phyloP scores from a whole-genome alignment of 1,284 basidiomycete species.

The Trichosporon coremiiforme region DNA sequence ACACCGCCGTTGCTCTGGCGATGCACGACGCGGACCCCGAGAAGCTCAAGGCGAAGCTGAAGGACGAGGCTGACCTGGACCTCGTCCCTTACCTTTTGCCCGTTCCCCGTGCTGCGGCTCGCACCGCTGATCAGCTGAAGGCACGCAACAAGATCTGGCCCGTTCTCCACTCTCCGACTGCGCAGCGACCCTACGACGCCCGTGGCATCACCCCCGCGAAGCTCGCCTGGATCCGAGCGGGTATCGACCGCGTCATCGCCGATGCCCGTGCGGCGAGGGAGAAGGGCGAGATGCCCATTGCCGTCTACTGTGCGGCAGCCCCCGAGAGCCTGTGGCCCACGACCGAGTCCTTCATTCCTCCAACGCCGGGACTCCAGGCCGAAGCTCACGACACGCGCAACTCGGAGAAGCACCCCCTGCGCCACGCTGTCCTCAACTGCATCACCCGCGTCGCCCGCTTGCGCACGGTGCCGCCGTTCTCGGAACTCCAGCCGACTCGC shows the following conservation, averaged over 20 bases:
- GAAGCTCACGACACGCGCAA: constrained; percentile 68
- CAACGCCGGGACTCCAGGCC: constrained; percentile 53
- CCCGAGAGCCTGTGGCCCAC: constrained; percentile 58
- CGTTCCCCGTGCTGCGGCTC: constrained; percentile 72
- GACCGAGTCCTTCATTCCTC: constrained; percentile 59
- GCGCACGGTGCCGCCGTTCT: constrained; percentile 58
- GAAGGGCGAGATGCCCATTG: constrained; percentile 73
- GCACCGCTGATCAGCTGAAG: constrained; percentile 68
- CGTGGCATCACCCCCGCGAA: constrained; percentile 66
- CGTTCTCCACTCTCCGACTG: constrained; percentile 70
- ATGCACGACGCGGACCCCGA: constrained; percentile 39
- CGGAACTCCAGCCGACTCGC: constrained; percentile 46
- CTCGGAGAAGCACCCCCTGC: constrained; percentile 71
- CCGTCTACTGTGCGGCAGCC: constrained; percentile 70
- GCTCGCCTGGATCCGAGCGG: constrained; percentile 71
- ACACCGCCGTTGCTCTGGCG: constrained; percentile 39
- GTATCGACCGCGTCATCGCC: constrained; percentile 62
- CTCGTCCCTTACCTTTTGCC: constrained; percentile 61
- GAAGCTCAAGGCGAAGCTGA: constrained; percentile 56
- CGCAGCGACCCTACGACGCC: constrained; percentile 63
- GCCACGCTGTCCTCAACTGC: constrained; percentile 77
- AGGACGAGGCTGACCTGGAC: constrained; percentile 21
- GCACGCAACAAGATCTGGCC: constrained; percentile 78
- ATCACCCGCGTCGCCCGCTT: constrained; percentile 63
- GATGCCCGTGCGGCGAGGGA: constrained; percentile 61